Evolutionary conservation across 2,329 filamentous ascomycete species (phyloP).

Genomic region (Fusarium lyarnte): DNA sequence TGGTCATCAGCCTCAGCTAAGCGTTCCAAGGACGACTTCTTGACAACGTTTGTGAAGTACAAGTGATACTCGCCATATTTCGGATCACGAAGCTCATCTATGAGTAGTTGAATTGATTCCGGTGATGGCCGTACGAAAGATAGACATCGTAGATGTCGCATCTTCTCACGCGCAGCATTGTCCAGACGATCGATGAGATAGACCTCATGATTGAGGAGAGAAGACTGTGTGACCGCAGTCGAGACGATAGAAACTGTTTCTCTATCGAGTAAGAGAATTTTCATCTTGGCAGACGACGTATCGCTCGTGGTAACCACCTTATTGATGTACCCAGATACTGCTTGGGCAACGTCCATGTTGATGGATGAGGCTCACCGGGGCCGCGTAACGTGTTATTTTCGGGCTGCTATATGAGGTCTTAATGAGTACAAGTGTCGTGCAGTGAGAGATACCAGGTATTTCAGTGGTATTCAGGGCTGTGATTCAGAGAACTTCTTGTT

Average conservation of each 20-base stretch:
- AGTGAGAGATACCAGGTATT: background rate
- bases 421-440: background rate
- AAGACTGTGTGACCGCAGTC: constrained; percentile 93
- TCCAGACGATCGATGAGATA: constrained; percentile 97
- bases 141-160: constrained; percentile 94
- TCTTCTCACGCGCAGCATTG: constrained; percentile 90
- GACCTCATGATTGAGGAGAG: constrained; percentile 93
- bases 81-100: constrained; percentile 94
- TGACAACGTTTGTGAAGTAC: constrained; percentile 97
- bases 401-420: background rate
- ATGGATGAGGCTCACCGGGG: constrained; percentile 20
- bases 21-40: constrained; percentile 93
- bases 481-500: background rate
- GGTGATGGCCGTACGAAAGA: constrained; percentile 93
- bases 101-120: constrained; percentile 90
- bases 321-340: constrained; percentile 92
- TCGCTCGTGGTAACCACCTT: constrained; percentile 86
- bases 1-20: constrained; percentile 97
- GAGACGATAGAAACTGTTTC: constrained; percentile 96
- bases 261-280: constrained; percentile 91
- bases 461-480: background rate
- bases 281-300: constrained; percentile 88
- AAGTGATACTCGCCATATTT: constrained; percentile 98
- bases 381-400: constrained; percentile 10
- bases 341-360: constrained; percentile 92